Evolutionary conservation across 192 early-diverging fungal genomes (phyloP).

Genomic region (Lobosporangium transversale): DNA sequence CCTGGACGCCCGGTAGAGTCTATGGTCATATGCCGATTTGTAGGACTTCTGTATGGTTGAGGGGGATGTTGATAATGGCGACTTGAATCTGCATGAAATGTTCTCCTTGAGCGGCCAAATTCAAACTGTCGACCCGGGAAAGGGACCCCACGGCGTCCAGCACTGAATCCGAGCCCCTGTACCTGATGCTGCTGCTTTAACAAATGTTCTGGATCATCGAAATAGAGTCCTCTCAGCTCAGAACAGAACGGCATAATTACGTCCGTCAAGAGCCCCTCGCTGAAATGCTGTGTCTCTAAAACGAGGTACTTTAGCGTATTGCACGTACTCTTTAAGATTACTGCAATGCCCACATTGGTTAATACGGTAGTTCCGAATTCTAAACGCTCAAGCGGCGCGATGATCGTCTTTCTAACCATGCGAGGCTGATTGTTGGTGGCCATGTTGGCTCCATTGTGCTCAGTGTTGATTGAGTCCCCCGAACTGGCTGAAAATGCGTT

Average conservation of each 20-base stretch:
- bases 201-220: constrained; percentile 37
- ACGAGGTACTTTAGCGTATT: constrained; percentile 33
- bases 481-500: neutral
- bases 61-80: neutral
- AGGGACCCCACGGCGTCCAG: constrained; percentile 17
- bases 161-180: constrained; percentile 39
- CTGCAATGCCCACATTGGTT: constrained; percentile 18
- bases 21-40: neutral
- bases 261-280: constrained; percentile 22
- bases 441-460: neutral
- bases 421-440: neutral
- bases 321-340: constrained; percentile 35
- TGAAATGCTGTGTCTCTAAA: constrained; percentile 46
- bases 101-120: constrained; percentile 30
- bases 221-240: constrained; percentile 33
- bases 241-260: constrained; percentile 29
- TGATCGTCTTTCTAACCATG: constrained; percentile 8
- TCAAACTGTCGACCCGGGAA: constrained; percentile 18
- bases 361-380: constrained; percentile 34
- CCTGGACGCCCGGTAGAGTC: neutral
- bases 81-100: constrained; percentile 21
- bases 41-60: constrained; percentile 1
- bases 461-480: neutral
- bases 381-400: constrained; percentile 42
- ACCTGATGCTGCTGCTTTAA: constrained; percentile 33